These are phyloP conservation scores for Clavispora santaluciae DNA, from an alignment of 805 yeast species.

Conservation along the genomic window DNA sequence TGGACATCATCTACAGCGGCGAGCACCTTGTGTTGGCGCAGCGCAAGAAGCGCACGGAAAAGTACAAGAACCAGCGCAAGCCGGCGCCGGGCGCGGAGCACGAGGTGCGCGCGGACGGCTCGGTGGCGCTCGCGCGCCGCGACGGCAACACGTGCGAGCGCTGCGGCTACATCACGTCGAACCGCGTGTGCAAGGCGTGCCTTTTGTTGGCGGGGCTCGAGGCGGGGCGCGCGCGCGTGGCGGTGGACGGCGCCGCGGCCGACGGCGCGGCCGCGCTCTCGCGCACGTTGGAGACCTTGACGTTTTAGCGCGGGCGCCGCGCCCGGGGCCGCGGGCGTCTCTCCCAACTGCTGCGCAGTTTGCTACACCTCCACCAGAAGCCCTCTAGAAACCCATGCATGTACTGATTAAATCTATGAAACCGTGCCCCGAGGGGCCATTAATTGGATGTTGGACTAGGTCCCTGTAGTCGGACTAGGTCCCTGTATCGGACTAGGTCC, in stretches of 20 bases:
- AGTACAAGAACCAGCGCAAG: conserved; percentile 28
- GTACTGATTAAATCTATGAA: background rate
- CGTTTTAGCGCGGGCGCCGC: too few species aligned
- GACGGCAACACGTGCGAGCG: conserved; percentile 78
- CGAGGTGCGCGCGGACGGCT: conserved; percentile 59
- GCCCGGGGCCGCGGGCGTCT: too few species aligned
- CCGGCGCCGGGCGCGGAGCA: conserved; percentile 30
- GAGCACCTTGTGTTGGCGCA: conserved; percentile 71
- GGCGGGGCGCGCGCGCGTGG: conserved; percentile 61
- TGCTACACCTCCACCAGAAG: too few species aligned
- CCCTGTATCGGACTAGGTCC: too few species aligned
- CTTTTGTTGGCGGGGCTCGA: conserved; percentile 80
- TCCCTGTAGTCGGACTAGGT: too few species aligned
- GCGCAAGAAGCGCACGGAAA: conserved; percentile 42
- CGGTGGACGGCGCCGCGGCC: conserved; percentile 48
- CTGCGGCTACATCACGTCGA: conserved; percentile 90
- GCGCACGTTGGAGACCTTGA: conserved; percentile 57
- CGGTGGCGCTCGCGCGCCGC: conserved; percentile 42
- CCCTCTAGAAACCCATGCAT: background rate
- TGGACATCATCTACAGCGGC: conserved; percentile 93
- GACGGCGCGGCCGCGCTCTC: conserved; percentile 64
- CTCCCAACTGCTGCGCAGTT: background rate
- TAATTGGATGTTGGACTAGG: too few species aligned
- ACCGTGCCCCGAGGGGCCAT: background rate
- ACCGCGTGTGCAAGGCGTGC: conserved; percentile 90